Evolutionary conservation across 139 green algal genomes (phyloP).

Genomic region (Tetradesmus obliquus): DNA sequence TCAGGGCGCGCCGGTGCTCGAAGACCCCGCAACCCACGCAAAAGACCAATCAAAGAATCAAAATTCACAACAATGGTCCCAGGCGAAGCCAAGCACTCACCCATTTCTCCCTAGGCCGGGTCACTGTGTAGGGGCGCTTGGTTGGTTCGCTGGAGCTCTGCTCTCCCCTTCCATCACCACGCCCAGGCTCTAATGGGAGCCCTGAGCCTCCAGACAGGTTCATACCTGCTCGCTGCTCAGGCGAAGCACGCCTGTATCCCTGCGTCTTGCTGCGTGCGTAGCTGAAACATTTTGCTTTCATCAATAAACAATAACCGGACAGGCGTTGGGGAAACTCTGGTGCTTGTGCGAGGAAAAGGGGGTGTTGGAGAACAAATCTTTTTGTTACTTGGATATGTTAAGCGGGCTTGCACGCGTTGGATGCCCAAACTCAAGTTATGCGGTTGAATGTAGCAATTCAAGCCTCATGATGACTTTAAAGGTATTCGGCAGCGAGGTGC

Average conservation of each 20-base stretch:
- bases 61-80: neutral
- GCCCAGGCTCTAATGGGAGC: neutral
- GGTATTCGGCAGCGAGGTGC: neutral
- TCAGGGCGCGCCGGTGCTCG: neutral
- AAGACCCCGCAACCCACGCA: neutral
- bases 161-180: neutral
- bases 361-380: neutral
- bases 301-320: neutral
- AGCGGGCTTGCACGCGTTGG: no score
- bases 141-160: neutral
- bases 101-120: slow-evolving; percentile 79
- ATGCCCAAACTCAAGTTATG: neutral
- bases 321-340: neutral
- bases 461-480: neutral
- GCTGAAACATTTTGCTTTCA: neutral
- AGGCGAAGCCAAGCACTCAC: neutral
- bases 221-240: neutral
- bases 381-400: neutral
- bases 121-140: slow-evolving; percentile 78
- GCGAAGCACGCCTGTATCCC: neutral
- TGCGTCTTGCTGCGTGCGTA: neutral
- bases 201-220: neutral
- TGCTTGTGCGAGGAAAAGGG: neutral
- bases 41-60: neutral
- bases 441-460: neutral